Conservation (phyloP, 192 early-diverging fungal genomes). For the Backusella psychrophila region DNA sequence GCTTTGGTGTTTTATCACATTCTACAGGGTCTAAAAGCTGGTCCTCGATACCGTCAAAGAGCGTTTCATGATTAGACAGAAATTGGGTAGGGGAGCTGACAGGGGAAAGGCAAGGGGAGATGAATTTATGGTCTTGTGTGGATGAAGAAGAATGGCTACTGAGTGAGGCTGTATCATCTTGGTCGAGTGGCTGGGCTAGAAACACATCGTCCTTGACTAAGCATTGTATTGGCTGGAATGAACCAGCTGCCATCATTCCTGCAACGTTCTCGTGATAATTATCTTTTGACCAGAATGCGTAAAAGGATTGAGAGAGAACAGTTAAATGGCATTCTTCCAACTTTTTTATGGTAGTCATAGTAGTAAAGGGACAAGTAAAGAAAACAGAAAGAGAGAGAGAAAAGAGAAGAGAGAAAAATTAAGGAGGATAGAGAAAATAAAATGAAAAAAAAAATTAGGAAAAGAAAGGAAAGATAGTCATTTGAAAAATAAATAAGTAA, state of each 20-base stretch:
- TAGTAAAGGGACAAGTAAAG: neutral
- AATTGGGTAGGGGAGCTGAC: constrained; percentile 12
- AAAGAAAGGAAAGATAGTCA: neutral
- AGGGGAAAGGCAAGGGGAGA: constrained; percentile 3
- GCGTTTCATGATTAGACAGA: constrained; percentile 1
- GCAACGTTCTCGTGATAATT: constrained; percentile 10
- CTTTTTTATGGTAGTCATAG: neutral
- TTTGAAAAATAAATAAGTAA: neutral
- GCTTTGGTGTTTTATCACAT: neutral
- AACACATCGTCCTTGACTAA: constrained; percentile 21
- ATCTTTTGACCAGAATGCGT: constrained; percentile 11
- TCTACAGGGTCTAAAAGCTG: neutral
- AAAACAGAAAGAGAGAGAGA: neutral
- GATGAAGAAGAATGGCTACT: constrained; percentile 14
- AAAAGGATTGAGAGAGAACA: neutral
- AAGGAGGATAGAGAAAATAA: neutral
- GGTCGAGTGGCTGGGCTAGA: constrained; percentile 11
- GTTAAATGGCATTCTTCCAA: neutral
- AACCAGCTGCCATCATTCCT: neutral
- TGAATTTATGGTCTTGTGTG: neutral
- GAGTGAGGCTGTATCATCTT: constrained; percentile 18
- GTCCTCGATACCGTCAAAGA: constrained; percentile 17
- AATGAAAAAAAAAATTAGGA: neutral
- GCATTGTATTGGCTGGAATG: constrained; percentile 4
- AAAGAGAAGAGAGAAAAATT: neutral